Percentiles rank a stretch among this genome's conserved stretches.
Conservation (phyloP, 2,329 filamentous ascomycete genomes). For the Zasmidium cellare region DNA sequence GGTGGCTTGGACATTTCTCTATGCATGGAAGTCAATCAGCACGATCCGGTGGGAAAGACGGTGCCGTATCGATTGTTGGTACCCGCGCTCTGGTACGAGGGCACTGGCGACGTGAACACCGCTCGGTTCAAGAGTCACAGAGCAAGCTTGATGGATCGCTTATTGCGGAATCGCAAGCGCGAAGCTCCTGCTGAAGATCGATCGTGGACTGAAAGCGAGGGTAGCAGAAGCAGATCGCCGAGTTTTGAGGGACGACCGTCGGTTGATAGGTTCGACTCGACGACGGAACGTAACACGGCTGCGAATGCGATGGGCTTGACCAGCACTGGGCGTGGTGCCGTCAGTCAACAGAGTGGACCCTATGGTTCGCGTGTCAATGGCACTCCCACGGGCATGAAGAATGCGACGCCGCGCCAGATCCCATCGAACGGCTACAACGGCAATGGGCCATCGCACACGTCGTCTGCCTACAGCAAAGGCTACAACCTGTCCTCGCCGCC, state of each 20-base stretch:
- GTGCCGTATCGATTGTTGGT: conserved; percentile 84
- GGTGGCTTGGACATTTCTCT: conserved; percentile 83
- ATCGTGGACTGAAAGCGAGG: conserved; percentile 17
- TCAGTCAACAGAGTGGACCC: conserved; percentile 1
- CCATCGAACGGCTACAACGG: not conserved
- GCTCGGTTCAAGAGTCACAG: conserved; percentile 21
- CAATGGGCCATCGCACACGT: conserved; percentile 7
- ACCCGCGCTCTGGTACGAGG: conserved; percentile 64
- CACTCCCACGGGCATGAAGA: not conserved
- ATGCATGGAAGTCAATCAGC: conserved; percentile 84
- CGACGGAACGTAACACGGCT: conserved; percentile 13
- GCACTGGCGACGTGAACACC: conserved; percentile 29
- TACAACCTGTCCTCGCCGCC: conserved; percentile 27
- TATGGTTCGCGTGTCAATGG: not conserved
- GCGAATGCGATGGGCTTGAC: conserved; percentile 20
- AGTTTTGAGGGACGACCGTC: conserved; percentile 3
- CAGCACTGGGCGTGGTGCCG: conserved; percentile 16
- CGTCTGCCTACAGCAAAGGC: conserved; percentile 22
- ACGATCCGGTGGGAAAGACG: conserved; percentile 85
- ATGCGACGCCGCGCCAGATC: conserved; percentile 5
- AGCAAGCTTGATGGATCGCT: conserved; percentile 24
- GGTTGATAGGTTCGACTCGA: conserved; percentile 12
- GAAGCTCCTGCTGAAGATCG: conserved; percentile 14
- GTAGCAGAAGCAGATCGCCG: conserved; percentile 8
- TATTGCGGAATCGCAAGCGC: conserved; percentile 19